A percentile compares a stretch with the other conserved stretches of the same genome.
Conservation (phyloP, 2,329 filamentous ascomycete species). For the Aureobasidium pullulans region DNA sequence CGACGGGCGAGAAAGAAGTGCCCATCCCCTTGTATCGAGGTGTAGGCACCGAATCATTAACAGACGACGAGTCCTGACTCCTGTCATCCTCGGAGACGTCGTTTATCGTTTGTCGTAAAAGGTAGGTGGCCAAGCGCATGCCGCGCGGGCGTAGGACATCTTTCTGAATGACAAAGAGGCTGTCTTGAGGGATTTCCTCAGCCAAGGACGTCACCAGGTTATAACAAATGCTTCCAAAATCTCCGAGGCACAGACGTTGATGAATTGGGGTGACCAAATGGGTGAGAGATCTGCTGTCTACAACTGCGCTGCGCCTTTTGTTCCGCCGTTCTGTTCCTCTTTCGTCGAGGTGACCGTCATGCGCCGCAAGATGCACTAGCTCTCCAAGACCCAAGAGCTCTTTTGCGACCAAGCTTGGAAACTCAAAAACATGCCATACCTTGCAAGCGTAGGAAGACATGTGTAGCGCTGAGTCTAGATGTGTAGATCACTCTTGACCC, state of each 20-base stretch:
- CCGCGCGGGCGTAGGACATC: too few relatives aligned
- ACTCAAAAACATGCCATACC: background rate
- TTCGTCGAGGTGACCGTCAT: background rate
- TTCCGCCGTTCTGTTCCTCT: background rate
- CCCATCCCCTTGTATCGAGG: too few relatives aligned
- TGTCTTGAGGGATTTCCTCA: too few relatives aligned
- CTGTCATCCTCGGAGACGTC: too few relatives aligned
- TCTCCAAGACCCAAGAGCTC: background rate
- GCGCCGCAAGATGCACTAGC: background rate
- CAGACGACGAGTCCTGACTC: too few relatives aligned
- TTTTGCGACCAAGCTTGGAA: background rate
- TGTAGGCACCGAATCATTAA: too few relatives aligned
- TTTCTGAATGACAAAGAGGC: too few relatives aligned
- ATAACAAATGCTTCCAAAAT: background rate
- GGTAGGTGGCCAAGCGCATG: too few relatives aligned
- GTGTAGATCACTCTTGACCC: background rate
- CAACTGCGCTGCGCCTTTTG: background rate
- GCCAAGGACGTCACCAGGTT: background rate
- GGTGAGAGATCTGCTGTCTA: background rate
- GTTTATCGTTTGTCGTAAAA: too few relatives aligned
- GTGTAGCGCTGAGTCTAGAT: slow-evolving; percentile 4
- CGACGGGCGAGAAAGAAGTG: too few relatives aligned
- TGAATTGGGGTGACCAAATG: background rate
- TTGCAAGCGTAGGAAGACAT: background rate
- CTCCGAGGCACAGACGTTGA: background rate